Base-by-base conservation (phyloP, 75 land plant species). In the Cryptomeria japonica region DNA sequence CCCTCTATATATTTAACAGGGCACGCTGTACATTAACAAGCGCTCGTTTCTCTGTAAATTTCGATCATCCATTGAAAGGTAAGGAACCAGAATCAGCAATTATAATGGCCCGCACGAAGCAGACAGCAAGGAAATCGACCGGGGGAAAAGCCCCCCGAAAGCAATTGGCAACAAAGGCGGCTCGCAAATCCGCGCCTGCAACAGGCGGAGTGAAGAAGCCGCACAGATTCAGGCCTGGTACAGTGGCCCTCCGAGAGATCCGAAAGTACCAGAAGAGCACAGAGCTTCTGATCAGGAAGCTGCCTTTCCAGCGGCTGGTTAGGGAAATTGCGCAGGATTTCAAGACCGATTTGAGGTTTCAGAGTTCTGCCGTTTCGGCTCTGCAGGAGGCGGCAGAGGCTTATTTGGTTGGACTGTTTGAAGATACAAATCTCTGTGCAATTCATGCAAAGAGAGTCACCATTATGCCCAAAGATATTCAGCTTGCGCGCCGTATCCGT, bases 121-220 rank as follows among this genome's bases (percentile, higher is more conserved):
- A 91, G 80, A 91, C 92, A 5, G 92, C 92, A 1, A 75, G 92
- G 44, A 91, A 91, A 85, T 91, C 92, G 46, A 91, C 92, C 19
- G 91, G 92, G 10, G 88, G 88, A 41, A 90, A 90, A 85, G 91
- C 91, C 5, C 92, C 92, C 19, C 64, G 92, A 19, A 91, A 89
- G 90, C 90, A 89, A 85, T 83, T 91, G 16, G 92, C 92, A 18
- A 91, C 90, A n/a, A 91, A 88, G 83, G 89, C 89, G n/a, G 89
- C 89, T 5, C 34, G 89, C 32, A 90, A 90, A 44, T 90, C 91
- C 18, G 91, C 91, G 0, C 91, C 91, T 18, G 85, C 91, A 44
- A 92, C 91, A 22, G 93, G 92, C 28, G 89, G 93, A 56, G 91
- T 91, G 58, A 92, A 92, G 92, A 92, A 92, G 90, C 92, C 93